Evolutionary conservation across 2,329 filamentous ascomycete species (phyloP), one percentile per base, ranked within the genome.

Genomic region (Monilinia aucupariae): DNA sequence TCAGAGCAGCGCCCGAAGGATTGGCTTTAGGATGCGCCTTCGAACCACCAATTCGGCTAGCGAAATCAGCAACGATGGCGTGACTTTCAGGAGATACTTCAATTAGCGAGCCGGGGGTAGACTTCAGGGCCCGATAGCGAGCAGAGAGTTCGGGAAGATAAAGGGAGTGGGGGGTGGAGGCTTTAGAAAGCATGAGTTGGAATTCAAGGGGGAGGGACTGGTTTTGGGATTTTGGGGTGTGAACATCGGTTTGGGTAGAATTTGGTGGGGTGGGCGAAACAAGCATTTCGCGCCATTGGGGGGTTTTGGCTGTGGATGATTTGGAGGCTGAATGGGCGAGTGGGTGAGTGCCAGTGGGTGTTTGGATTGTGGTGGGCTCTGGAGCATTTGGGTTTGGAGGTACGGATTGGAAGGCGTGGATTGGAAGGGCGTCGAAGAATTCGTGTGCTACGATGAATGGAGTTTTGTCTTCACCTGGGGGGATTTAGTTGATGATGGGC

Each of bases 361-460:
- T 74, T 76, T 76, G 68, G 73, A 77, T 72, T 71, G 75, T 51
- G 72, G 66, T 65, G 59, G 74, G 52, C 20, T 63, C 27, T 52
- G 65, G 61, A 63, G 80, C 72, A 45, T 81, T 73, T 37, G 78
- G 74, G 13, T 59, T 53, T 67, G 78, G 78, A 51, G 81, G 75
- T 58, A 93, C 82, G 17, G 90, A 88, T 75, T 97, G 89, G 74
- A 99, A 99, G 65, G 91, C 87, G 75, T 99, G 92, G 69, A 99
- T 97, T 41, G 94, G 94, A 0, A 99, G 86, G 2, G 94, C 94
- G 70, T 99, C 94, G 78, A 99, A 99, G 80, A 99, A 97, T 74
- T 99, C 94, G 75, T 99, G 94, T 5, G 94, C 94, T 55, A 97
- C 85, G 65, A 99, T 96, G 75, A 97, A 96, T 0, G 94, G 93